Evolutionary conservation across 73 alveolate genomes (phyloP), one percentile per base, ranked within the genome.

Genomic region (Uronychia setigera): DNA sequence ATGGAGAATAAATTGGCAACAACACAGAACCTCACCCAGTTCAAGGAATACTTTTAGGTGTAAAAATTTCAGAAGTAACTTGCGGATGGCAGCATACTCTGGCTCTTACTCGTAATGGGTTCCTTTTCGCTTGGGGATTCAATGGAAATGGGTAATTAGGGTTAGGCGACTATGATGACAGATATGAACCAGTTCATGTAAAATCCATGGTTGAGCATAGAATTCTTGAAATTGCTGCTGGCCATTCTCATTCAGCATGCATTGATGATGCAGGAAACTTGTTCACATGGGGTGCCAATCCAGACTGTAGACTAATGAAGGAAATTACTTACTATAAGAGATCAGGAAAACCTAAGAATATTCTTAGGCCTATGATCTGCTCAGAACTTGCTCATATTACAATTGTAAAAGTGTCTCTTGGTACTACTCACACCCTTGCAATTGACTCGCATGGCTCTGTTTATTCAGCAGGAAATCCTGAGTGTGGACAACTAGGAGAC

Each of bases 111-210:
- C 88, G 90, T 26, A 92, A 90, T 77, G 99, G 99, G 14, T 92
- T 90, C 82, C 87, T 95, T 32, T 97, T 91, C 88, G 87, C 98
- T 0, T 97, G 99, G 99, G 99, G 99, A 0, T 84, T 93, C 29
- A 92, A 95, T 59, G 97, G 91, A 60, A 97, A 96, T n/a, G 99
- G 99, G 26, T 92, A 97, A 87, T 94, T 97, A 32, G 99, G 99
- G 5, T 93, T 94, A 33, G 99, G 98, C 33, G 96, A 89, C 46
- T 96, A 83, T 87, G 88, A 87, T 74, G 97, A 95, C 84, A 94
- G 96, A 83, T 85, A 81, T 86, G 90, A 89, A 86, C 98, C 99
- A 1, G 87, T 27, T 28, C 78, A 76, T 28, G 91, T 89, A 46
- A 85, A 83, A 32, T 82, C 32, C 30, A 67, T 87, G 81, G 88